Conservation (phyloP, 345 rosid genomes). For the Noccaea bulbosa region DNA sequence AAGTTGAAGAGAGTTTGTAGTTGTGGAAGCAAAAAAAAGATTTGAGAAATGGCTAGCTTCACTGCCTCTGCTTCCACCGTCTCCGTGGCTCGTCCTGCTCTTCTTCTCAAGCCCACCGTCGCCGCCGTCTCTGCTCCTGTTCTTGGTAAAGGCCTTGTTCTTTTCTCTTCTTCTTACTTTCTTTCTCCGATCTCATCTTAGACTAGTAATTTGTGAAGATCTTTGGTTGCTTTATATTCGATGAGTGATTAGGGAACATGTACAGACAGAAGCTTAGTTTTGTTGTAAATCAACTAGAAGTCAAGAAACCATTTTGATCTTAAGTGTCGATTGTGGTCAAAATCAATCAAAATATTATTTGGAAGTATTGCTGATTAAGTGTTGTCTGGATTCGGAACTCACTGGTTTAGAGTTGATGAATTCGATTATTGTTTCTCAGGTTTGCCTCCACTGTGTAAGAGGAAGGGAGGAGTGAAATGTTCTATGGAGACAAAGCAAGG, state of each 20-base stretch:
- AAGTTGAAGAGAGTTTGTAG: conserved; percentile 47
- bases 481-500: conserved; percentile 49
- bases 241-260: conserved; percentile 8
- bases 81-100: conserved; percentile 52
- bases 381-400: conserved; percentile 14
- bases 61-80: conserved; percentile 61
- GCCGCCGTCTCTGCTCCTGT: conserved; percentile 55
- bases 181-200: conserved; percentile 23
- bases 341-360: neutral
- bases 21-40: conserved; percentile 8
- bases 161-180: neutral
- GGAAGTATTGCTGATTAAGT: neutral
- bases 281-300: conserved; percentile 11
- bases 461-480: conserved; percentile 64
- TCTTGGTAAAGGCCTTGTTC: conserved; percentile 55
- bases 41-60: conserved; percentile 42
- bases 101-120: conserved; percentile 48
- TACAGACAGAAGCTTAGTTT: conserved; percentile 9
- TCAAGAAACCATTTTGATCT: conserved; percentile 9
- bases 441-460: conserved; percentile 59
- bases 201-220: conserved; percentile 13
- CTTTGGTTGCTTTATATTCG: conserved; percentile 13
- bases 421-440: conserved; percentile 48
- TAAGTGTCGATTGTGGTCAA: neutral
- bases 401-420: conserved; percentile 1